Evolutionary conservation across 495 filamentous ascomycete species (phyloP), one percentile per base, ranked within the genome.

Genomic region (Neurospora intermedia): DNA sequence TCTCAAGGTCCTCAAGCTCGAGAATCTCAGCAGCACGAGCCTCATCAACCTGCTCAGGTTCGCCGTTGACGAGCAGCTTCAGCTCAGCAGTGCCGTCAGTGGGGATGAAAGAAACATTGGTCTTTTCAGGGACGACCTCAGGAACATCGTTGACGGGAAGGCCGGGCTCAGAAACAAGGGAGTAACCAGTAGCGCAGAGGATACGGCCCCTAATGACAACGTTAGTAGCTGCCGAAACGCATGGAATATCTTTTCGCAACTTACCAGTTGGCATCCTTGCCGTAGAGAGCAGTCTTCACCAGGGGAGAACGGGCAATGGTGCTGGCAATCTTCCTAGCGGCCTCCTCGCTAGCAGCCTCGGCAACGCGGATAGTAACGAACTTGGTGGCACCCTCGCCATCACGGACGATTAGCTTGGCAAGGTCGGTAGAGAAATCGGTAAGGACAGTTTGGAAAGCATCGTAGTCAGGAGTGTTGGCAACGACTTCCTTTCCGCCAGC

Each of bases 381-480:
- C 84, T 99, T 99, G 18, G 96, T 98, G 4, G 96, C 96, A 71
- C 96, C 96, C 82, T 99, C 96, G 77, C 96, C 96, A 80, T 99
- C 96, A 43, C 94, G 91, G 31, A 99, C 93, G 41, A 99, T 91
- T 27, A 98, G 90, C 81, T 97, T 92, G 18, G 95, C 94, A 2
- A 98, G 89, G 70, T 94, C 89, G 70, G 90, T 89, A 1, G 94
- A 87, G 82, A 98, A 96, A 9, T 85, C 83, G 18, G 92, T 93
- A 42, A 98, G 85, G 6, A 92, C 84, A 3, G 84, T 78, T 69
- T 88, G 86, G 83, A 97, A 91, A 13, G 85, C 89, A 69, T 82
- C 76, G 80, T 90, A 92, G 73, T 92, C 91, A 15, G 86, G 85
- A 18, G 88, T 88, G 16, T 85, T 80, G 46, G 89, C 81, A 5